These are phyloP conservation scores for Didymella pinodella DNA, from an alignment of 2,329 filamentous ascomycete genomes.

Conservation along the genomic window DNA sequence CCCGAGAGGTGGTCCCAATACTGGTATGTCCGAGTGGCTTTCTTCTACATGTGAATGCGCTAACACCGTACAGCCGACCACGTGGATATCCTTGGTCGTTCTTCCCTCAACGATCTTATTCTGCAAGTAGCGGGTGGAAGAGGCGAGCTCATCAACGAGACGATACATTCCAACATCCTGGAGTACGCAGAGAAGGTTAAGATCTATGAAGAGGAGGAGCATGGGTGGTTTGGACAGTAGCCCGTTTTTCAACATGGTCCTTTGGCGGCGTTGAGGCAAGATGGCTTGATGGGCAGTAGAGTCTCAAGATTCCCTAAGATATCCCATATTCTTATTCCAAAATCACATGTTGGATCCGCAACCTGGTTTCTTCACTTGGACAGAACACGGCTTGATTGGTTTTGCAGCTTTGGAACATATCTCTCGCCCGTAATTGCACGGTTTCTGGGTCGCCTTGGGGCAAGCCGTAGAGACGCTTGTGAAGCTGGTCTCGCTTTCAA, in stretches of 20 bases:
- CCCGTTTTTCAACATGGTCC: background rate
- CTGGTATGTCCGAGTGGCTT: conserved; percentile 53
- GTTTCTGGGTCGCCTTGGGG: background rate
- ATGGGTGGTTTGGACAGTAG: conserved; percentile 9
- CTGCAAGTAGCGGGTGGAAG: conserved; percentile 84
- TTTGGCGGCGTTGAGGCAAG: conserved; percentile 10
- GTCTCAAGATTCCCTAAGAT: conserved; percentile 4
- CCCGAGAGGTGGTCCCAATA: conserved; percentile 74
- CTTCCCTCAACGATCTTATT: conserved; percentile 89
- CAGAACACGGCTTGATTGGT: background rate
- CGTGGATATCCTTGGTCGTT: conserved; percentile 91
- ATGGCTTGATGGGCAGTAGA: conserved; percentile 8
- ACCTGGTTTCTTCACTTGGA: background rate
- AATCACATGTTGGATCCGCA: background rate
- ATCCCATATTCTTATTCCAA: background rate
- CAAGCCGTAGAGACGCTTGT: background rate
- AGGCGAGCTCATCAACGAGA: conserved; percentile 79
- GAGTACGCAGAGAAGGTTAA: conserved; percentile 85
- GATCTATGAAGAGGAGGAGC: conserved; percentile 68
- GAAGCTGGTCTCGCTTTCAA: background rate
- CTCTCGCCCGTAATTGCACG: background rate
- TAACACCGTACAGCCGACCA: conserved; percentile 72
- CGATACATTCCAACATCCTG: conserved; percentile 79
- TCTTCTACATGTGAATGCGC: background rate
- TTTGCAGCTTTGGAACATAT: background rate